Percentiles rank a stretch among this genome's conserved stretches.
Evolutionary conservation across 164 flowering plant species (phyloP).

Genomic region (Hamamelis virginiana): DNA sequence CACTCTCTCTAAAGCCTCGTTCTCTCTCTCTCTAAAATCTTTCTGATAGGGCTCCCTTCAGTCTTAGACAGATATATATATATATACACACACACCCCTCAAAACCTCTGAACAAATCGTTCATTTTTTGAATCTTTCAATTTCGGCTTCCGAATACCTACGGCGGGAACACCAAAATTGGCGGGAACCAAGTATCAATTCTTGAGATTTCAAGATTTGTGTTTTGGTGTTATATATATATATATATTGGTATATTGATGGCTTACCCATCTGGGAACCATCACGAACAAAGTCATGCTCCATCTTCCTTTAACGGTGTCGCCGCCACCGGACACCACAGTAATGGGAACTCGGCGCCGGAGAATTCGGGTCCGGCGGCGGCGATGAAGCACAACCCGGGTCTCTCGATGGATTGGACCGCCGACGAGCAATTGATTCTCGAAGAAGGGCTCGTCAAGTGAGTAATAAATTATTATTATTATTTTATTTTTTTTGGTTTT

Average conservation of each 20-base stretch:
- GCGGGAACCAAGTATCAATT: slow-evolving; percentile 23
- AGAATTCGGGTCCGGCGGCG: slow-evolving; percentile 23
- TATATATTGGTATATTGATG: slow-evolving; percentile 21
- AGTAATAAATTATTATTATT: slow-evolving; percentile 16
- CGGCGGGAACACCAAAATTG: slow-evolving; percentile 14
- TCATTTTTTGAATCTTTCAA: too few species aligned
- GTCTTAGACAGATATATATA: slow-evolving; percentile 2
- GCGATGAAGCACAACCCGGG: slow-evolving; percentile 61
- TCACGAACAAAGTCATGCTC: slow-evolving; percentile 33
- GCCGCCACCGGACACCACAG: slow-evolving; percentile 15
- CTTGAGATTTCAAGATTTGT: too few species aligned
- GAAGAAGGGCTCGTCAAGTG: slow-evolving; percentile 54
- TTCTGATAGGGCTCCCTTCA: slow-evolving; percentile 24
- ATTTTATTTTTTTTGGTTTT: background rate
- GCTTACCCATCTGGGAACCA: slow-evolving; percentile 52
- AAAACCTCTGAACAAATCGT: too few species aligned
- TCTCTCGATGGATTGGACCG: slow-evolving; percentile 52
- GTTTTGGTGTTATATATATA: slow-evolving; percentile 8
- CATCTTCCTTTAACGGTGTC: slow-evolving; percentile 30
- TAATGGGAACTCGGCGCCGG: slow-evolving; percentile 31
- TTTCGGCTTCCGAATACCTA: background rate
- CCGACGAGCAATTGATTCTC: slow-evolving; percentile 54
- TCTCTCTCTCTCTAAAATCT: background rate
- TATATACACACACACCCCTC: too few species aligned
- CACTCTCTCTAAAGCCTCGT: too few species aligned